Conservation (phyloP, 2,329 filamentous ascomycete genomes). For the Rhinocladiella mackenziei region DNA sequence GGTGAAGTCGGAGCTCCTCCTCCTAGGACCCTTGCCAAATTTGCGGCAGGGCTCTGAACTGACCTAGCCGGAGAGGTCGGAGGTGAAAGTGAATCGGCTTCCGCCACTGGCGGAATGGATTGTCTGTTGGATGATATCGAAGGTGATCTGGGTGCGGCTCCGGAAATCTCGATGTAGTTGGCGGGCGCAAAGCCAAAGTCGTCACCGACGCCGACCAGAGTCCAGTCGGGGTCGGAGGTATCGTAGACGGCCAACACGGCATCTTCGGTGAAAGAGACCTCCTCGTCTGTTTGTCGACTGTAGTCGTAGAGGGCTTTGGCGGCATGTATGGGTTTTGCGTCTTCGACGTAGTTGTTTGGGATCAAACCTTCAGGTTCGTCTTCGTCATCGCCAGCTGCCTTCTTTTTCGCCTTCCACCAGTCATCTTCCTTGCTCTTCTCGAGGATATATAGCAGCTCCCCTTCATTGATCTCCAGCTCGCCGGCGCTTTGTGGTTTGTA, state of each 20-base stretch:
- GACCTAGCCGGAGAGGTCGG: conserved; percentile 42
- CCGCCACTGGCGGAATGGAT: conserved; percentile 28
- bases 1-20: conserved; percentile 34
- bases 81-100: conserved; percentile 25
- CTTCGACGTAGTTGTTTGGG: conserved; percentile 91
- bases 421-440: conserved; percentile 75
- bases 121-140: conserved; percentile 33
- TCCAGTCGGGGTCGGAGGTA: conserved; percentile 91
- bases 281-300: conserved; percentile 92
- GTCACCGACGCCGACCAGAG: conserved; percentile 74
- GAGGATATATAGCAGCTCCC: conserved; percentile 81
- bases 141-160: conserved; percentile 49
- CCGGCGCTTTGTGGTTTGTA: conserved; percentile 82
- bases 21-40: conserved; percentile 49
- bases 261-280: conserved; percentile 92
- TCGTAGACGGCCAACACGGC: conserved; percentile 80
- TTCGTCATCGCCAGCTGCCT: conserved; percentile 74
- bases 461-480: conserved; percentile 79
- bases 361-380: conserved; percentile 88
- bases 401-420: conserved; percentile 98
- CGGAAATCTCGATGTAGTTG: conserved; percentile 82
- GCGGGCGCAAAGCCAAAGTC: conserved; percentile 93
- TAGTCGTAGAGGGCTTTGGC: conserved; percentile 98
- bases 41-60: conserved; percentile 54
- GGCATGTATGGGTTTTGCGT: conserved; percentile 63